Evolutionary conservation across 768 basidiomycete genomes (phyloP), one percentile per base, ranked within the genome.

Genomic region (Russula vinacea): DNA sequence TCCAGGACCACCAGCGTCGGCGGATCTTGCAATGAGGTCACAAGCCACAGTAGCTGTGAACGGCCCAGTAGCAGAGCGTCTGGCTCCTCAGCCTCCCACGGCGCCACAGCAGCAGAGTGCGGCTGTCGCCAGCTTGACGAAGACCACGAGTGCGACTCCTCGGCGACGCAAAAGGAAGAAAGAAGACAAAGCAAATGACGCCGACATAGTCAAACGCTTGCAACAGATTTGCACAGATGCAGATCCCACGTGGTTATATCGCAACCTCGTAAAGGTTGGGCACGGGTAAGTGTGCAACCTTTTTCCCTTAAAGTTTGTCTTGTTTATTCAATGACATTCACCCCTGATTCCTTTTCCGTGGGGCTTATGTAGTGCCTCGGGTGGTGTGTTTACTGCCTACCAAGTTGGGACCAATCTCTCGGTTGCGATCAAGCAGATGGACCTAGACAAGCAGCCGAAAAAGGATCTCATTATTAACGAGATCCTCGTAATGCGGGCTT

Each of bases 341-440:
- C 5, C 5, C n/a, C n/a, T 3, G 44, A 45, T 45, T 8, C 45
- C 22, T 22, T 24, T n/a, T 22, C 2, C 45, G n/a, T 47, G 42
- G 42, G 42, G 42, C 8, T n/a, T 6, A 4, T 44, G 9, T 73
- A 95, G 94, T 65, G 95, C 96, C 17, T 96, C 92, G 24, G 95
- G 97, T 47, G 95, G 95, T 68, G 95, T 98, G 2, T 99, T 97
- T 76, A 98, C 95, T 14, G 96, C 96, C 19, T 96, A 98, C 73
- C 95, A 98, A 78, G 90, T 95, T 66, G 94, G 94, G 47, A 94
- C 92, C 35, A 96, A 97, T 75, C 71, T 92, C 37, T 90, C 86
- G 13, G 97, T 98, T 39, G 97, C 97, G 47, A 99, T 99, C 84
- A 99, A 99, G 77, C 96, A 98, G 77, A 99, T 98, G 97, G 97